These are phyloP conservation scores for Coemansia sp. DNA, from an alignment of 192 early-diverging fungal genomes.

Conservation along the genomic window DNA sequence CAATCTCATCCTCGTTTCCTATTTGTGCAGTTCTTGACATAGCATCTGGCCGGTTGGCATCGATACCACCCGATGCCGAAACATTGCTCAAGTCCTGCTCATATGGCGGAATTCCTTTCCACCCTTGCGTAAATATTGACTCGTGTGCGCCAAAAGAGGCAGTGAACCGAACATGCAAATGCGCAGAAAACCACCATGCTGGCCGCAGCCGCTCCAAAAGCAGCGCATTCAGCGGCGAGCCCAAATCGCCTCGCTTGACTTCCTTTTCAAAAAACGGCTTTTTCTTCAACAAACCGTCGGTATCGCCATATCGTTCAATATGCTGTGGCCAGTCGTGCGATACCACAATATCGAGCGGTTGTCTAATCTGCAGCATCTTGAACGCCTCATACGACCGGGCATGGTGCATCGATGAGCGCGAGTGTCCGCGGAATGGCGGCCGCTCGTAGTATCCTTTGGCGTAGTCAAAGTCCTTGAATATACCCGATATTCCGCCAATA, in stretches of 20 bases:
- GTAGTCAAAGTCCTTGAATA: slow-evolving; percentile 71
- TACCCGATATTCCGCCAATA: slow-evolving; percentile 92
- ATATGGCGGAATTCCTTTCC: slow-evolving; percentile 22
- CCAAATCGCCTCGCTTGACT: slow-evolving; percentile 61
- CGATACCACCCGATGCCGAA: background rate
- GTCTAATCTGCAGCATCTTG: slow-evolving; percentile 69
- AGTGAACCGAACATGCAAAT: slow-evolving; percentile 89
- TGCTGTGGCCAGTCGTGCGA: slow-evolving; percentile 96
- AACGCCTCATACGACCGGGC: slow-evolving; percentile 79
- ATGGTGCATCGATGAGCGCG: slow-evolving; percentile 82
- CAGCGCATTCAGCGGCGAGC: slow-evolving; percentile 69
- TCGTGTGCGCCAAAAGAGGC: slow-evolving; percentile 63
- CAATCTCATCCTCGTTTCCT: slow-evolving; percentile 59
- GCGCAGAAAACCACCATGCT: slow-evolving; percentile 91
- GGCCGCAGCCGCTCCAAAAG: slow-evolving; percentile 78
- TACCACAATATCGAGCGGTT: slow-evolving; percentile 84
- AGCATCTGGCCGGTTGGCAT: background rate
- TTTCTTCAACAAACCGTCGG: slow-evolving; percentile 55
- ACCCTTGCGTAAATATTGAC: slow-evolving; percentile 21
- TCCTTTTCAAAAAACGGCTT: slow-evolving; percentile 80
- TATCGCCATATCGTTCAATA: slow-evolving; percentile 80
- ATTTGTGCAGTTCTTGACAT: background rate
- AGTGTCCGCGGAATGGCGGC: slow-evolving; percentile 68
- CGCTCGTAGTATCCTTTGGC: slow-evolving; percentile 69
- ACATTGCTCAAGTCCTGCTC: background rate